Conservation (phyloP, 306 rosid genomes). For the Rubus idaeus region DNA sequence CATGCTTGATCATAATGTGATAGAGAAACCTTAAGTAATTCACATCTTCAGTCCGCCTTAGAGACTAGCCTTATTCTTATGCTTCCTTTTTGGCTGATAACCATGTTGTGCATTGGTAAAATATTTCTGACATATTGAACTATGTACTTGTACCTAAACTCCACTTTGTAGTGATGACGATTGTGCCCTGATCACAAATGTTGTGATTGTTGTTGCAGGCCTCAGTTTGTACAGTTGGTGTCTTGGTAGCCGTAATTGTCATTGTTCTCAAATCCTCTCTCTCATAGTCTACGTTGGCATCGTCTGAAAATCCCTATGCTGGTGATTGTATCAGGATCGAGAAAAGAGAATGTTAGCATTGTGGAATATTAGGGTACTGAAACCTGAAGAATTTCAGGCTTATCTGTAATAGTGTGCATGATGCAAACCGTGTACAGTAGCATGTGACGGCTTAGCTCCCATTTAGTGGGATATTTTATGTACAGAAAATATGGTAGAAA, state of each 20-base stretch:
- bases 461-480: slow-evolving; percentile 6
- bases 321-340: slow-evolving; percentile 9
- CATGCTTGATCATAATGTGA: background rate
- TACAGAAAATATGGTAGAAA: background rate
- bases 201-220: slow-evolving; percentile 56
- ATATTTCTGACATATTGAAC: background rate
- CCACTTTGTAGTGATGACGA: background rate
- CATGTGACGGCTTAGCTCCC: slow-evolving; percentile 6
- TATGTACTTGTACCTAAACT: slow-evolving; percentile 6
- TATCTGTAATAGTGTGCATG: slow-evolving; percentile 22
- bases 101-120: background rate
- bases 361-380: slow-evolving; percentile 18
- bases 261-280: slow-evolving; percentile 28
- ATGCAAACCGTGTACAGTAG: background rate
- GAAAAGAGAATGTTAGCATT: slow-evolving; percentile 1
- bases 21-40: background rate
- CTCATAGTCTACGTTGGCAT: slow-evolving; percentile 4
- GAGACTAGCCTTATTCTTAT: background rate
- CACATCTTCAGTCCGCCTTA: background rate
- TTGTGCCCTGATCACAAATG: background rate
- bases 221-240: slow-evolving; percentile 49
- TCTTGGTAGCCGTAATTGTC: slow-evolving; percentile 32
- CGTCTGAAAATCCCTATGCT: slow-evolving; percentile 19
- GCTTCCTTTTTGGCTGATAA: background rate
- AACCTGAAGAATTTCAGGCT: slow-evolving; percentile 13